Evolutionary conservation across 2,329 filamentous ascomycete species (phyloP).

Genomic region (Colletotrichum tropicicola): DNA sequence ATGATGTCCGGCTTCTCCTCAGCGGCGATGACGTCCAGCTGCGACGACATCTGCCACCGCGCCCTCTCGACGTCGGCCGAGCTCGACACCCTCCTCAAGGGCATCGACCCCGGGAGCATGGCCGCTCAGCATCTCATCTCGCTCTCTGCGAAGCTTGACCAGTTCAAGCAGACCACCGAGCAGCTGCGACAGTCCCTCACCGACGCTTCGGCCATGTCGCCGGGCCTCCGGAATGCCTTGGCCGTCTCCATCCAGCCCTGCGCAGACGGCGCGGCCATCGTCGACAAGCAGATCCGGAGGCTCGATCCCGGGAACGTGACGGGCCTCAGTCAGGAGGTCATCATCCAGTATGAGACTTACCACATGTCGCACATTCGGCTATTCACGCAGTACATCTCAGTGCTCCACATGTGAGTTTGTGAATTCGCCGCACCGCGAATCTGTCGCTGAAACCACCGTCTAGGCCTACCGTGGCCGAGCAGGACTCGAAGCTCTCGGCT

Average conservation of each 20-base stretch:
- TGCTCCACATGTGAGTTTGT: slow-evolving; percentile 21
- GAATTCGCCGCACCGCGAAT: not conserved
- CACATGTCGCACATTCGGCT: slow-evolving; percentile 36
- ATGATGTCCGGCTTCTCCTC: slow-evolving; percentile 46
- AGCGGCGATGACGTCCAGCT: slow-evolving; percentile 41
- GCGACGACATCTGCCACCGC: slow-evolving; percentile 41
- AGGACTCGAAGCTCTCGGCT: slow-evolving; percentile 12
- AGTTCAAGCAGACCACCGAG: slow-evolving; percentile 35
- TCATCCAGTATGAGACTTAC: slow-evolving; percentile 36
- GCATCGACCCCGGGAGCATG: slow-evolving; percentile 24
- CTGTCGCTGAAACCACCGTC: not conserved
- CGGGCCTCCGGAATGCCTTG: slow-evolving; percentile 39
- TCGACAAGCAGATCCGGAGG: slow-evolving; percentile 46
- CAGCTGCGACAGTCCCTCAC: slow-evolving; percentile 38
- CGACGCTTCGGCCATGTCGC: slow-evolving; percentile 37
- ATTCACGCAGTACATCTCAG: slow-evolving; percentile 27
- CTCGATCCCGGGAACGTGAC: slow-evolving; percentile 37
- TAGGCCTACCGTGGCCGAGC: slow-evolving; percentile 18
- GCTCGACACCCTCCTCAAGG: slow-evolving; percentile 37
- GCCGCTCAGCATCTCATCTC: slow-evolving; percentile 33
- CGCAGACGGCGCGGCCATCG: slow-evolving; percentile 37
- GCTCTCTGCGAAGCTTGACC: slow-evolving; percentile 35
- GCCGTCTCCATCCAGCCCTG: slow-evolving; percentile 39
- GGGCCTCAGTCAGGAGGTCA: slow-evolving; percentile 36
- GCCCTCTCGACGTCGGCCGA: slow-evolving; percentile 39